phyloP scores from a whole-genome alignment of 2,329 filamentous ascomycete species.

The Microsporum canis region DNA sequence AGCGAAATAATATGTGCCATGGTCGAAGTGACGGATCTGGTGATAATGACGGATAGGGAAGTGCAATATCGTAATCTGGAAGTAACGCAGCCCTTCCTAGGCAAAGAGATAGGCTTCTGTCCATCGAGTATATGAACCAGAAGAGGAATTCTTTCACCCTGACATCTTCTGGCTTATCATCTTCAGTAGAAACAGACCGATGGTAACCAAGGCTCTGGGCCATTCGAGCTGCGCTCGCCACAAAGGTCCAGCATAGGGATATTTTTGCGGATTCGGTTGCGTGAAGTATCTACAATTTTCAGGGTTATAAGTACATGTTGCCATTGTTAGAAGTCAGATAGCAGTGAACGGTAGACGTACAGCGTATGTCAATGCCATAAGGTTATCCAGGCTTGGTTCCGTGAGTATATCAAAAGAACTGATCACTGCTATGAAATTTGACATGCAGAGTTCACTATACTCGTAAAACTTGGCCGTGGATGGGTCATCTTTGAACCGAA shows the following conservation, averaged over 20 bases:
- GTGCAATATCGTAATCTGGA: slow-evolving; percentile 49
- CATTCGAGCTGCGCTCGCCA: slow-evolving; percentile 47
- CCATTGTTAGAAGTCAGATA: no score
- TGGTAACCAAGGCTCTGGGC: slow-evolving; percentile 55
- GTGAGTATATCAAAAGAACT: slow-evolving; percentile 45
- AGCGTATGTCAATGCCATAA: slow-evolving; percentile 48
- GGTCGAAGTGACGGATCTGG: slow-evolving; percentile 14
- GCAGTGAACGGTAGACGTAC: slow-evolving; percentile 28
- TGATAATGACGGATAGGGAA: slow-evolving; percentile 31
- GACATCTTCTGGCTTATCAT: slow-evolving; percentile 18
- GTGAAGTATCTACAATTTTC: slow-evolving; percentile 42
- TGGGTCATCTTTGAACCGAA: slow-evolving; percentile 15
- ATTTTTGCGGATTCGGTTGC: slow-evolving; percentile 52
- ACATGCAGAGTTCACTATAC: slow-evolving; percentile 28
- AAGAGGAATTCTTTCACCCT: slow-evolving; percentile 34
- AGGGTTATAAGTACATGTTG: no score
- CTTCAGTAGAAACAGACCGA: slow-evolving; percentile 26
- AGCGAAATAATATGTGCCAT: slow-evolving; percentile 39
- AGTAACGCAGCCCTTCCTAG: slow-evolving; percentile 49
- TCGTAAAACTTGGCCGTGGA: slow-evolving; percentile 20
- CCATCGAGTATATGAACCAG: slow-evolving; percentile 49
- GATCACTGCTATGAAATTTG: slow-evolving; percentile 37
- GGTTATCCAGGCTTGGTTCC: slow-evolving; percentile 44
- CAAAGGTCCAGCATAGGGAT: slow-evolving; percentile 54
- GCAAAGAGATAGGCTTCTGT: slow-evolving; percentile 48